Percentiles rank a stretch among this genome's conserved stretches.
Conservation (phyloP, 2,329 filamentous ascomycete genomes). For the Cyphellophora attinorum region DNA sequence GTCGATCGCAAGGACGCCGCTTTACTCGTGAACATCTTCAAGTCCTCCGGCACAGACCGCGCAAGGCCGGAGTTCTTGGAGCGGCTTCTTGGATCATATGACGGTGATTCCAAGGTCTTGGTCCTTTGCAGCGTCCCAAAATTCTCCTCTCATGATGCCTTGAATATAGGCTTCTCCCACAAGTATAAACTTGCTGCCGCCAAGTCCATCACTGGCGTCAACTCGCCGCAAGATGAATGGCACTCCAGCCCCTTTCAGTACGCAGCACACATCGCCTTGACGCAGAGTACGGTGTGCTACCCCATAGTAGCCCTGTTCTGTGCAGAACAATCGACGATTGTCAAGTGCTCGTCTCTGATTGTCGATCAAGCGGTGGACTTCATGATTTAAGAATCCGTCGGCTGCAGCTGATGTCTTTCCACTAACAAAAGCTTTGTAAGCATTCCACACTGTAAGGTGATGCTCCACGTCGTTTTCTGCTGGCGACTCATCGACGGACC, state of each 20-base stretch:
- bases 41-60: no score
- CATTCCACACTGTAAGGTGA: conserved; percentile 5
- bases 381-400: not conserved
- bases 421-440: conserved; percentile 3
- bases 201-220: not conserved
- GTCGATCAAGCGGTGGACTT: conserved; percentile 2
- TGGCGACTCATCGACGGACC: conserved; percentile 4
- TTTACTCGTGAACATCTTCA: no score
- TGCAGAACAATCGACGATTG: conserved; percentile 7
- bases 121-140: conserved; percentile 1
- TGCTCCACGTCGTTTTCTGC: conserved; percentile 3
- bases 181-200: conserved; percentile 1
- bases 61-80: no score
- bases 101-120: no score
- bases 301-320: conserved; percentile 7
- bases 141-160: conserved; percentile 8
- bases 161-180: conserved; percentile 10
- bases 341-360: conserved; percentile 7
- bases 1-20: no score
- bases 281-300: conserved; percentile 4
- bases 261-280: conserved; percentile 7
- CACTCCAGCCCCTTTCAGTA: conserved; percentile 6
- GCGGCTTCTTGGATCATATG: no score
- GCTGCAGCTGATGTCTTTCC: not conserved
- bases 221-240: conserved; percentile 7